Evolutionary conservation across 495 filamentous ascomycete species (phyloP).

Genomic region (Chaetomium cochliodes): DNA sequence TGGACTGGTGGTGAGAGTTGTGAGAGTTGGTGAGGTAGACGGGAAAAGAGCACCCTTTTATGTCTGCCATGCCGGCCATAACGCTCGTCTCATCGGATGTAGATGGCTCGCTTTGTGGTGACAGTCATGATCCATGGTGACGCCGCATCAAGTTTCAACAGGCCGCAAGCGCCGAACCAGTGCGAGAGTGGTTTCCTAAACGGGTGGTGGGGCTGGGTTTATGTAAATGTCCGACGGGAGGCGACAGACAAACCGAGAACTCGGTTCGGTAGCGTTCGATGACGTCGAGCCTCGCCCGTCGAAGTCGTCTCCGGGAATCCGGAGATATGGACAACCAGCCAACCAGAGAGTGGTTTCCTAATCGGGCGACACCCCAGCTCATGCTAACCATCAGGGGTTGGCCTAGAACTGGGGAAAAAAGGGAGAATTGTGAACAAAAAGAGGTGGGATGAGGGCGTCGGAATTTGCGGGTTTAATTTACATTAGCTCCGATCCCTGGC

Average conservation of each 20-base stretch:
- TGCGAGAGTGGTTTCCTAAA: conserved; percentile 6
- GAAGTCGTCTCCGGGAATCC: no score
- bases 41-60: no score
- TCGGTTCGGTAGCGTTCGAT: neutral
- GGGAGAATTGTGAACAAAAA: neutral
- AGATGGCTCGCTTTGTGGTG: neutral
- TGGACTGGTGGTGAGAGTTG: no score
- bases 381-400: neutral
- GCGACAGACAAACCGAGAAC: neutral
- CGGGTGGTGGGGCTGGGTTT: neutral
- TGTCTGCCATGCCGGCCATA: no score
- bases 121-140: neutral
- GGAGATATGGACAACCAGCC: neutral
- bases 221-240: neutral
- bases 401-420: neutral
- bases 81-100: no score
- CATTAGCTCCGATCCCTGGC: neutral
- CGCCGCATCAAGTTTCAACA: neutral
- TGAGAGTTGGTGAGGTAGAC: no score
- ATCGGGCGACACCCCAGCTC: neutral
- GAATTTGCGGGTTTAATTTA: neutral
- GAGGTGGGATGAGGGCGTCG: neutral
- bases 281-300: no score
- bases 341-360: conserved; percentile 10
- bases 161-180: neutral